Base-by-base conservation (phyloP, 495 filamentous ascomycete species). In the Massariosphaeria phaeospora region DNA sequence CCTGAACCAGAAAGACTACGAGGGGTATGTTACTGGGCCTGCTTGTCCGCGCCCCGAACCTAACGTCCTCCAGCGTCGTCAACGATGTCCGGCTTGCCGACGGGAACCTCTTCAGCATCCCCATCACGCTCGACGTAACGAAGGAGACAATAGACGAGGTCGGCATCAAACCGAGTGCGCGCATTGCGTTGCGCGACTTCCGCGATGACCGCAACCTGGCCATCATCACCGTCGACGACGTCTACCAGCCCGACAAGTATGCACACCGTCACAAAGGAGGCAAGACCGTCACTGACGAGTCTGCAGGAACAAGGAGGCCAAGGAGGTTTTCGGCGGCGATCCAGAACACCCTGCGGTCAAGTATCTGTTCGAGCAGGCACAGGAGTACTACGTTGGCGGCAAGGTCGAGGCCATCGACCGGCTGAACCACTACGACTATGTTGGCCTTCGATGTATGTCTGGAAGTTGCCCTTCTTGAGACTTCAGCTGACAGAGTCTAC, bases 361-460 rank as follows among this genome's bases (percentile, higher is more conserved):
- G 61, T 95, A 91, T 73, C 81, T 98, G 33, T 83, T 84, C 75
- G 77, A 82, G 60, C 84, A 82, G 20, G 80, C 86, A 41, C 72
- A 86, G 60, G 90, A 95, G 36, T 94, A 84, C 72, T 95, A 97
- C 70, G 82, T 98, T 52, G 93, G 93, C 59, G 94, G 93, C 68
- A 95, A 89, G 79, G 73, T 98, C 47, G 88, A 96, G 61, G 93
- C 94, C 50, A 85, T 98, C 69, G 90, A 91, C 74, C 82, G 85
- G 67, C 78, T 96, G 29, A 88, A 91, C 75, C 94, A 98, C 77
- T 98, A 98, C 77, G 93, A 98, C 76, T 97, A 97, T 76, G 89
- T 96, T 62, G 94, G 82, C 67, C 80, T 96, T 50, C 83, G 93
- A 79, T 98, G 88, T 91, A 79, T 25, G 25, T 56, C 11, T n/a